Conservation (phyloP, 2,329 filamentous ascomycete species). For the Fusarium gaditjirri region DNA sequence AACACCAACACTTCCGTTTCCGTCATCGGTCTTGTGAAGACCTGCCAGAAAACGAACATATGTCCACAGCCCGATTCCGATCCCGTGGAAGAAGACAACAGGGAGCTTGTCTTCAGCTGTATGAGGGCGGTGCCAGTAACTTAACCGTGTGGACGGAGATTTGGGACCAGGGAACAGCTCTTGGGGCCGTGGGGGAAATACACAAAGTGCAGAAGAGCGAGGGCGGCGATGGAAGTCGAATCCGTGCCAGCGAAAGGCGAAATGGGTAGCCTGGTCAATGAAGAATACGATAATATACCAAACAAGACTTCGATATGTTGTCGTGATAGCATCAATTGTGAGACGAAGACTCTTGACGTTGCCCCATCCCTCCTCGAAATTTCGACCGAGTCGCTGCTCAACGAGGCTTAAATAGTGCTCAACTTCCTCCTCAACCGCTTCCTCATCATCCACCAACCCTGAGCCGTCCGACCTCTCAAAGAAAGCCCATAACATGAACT, state of each 20-base stretch:
- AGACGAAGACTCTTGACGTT: slow-evolving; percentile 68
- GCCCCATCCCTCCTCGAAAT: slow-evolving; percentile 65
- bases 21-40: slow-evolving; percentile 53
- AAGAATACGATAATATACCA: slow-evolving; percentile 71
- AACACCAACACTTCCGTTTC: slow-evolving; percentile 64
- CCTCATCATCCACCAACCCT: slow-evolving; percentile 12
- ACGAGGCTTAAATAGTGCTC: slow-evolving; percentile 61
- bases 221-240: slow-evolving; percentile 63
- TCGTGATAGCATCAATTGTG: slow-evolving; percentile 71
- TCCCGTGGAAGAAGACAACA: slow-evolving; percentile 76
- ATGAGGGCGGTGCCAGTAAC: slow-evolving; percentile 75
- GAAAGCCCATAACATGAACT: slow-evolving; percentile 76
- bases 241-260: slow-evolving; percentile 57
- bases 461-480: slow-evolving; percentile 58
- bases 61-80: slow-evolving; percentile 73
- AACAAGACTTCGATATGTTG: slow-evolving; percentile 68
- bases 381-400: slow-evolving; percentile 63
- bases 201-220: slow-evolving; percentile 42
- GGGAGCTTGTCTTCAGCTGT: slow-evolving; percentile 60
- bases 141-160: slow-evolving; percentile 62
- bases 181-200: slow-evolving; percentile 69
- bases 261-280: slow-evolving; percentile 63
- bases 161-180: slow-evolving; percentile 55
- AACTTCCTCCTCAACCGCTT: slow-evolving; percentile 54
- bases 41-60: slow-evolving; percentile 67